These are phyloP conservation scores for Athelia sp. DNA, from an alignment of 1,284 basidiomycete species.

Conservation along the genomic window DNA sequence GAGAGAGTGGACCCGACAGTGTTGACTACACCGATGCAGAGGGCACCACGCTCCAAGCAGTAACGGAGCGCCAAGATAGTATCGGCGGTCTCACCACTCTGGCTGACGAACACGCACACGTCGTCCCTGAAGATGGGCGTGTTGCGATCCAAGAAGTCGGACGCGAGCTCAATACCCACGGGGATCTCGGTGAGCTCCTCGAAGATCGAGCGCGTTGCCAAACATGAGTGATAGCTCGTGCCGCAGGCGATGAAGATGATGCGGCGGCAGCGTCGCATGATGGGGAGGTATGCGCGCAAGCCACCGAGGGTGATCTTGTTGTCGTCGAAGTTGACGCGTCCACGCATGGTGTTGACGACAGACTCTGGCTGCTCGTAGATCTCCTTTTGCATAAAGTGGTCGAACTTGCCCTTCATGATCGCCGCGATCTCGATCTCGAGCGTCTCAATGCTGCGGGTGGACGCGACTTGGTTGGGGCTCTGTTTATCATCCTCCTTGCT, in stretches of 20 bases:
- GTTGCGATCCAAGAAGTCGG: slow-evolving; percentile 98
- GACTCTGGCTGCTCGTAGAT: slow-evolving; percentile 99
- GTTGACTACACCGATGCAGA: slow-evolving; percentile 97
- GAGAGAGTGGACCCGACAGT: slow-evolving; percentile 98
- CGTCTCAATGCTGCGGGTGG: slow-evolving; percentile 96
- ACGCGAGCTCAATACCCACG: slow-evolving; percentile 94
- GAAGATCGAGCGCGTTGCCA: slow-evolving; percentile 98
- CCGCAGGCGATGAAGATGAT: slow-evolving; percentile 98
- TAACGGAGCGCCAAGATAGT: slow-evolving; percentile 96
- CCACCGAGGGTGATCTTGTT: slow-evolving; percentile 93
- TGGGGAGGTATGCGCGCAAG: slow-evolving; percentile 90
- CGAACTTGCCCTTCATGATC: slow-evolving; percentile 99
- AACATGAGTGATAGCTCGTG: slow-evolving; percentile 95
- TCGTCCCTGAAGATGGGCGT: slow-evolving; percentile 99
- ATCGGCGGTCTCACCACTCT: slow-evolving; percentile 98
- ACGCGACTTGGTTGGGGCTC: slow-evolving; percentile 52
- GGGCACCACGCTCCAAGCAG: slow-evolving; percentile 93
- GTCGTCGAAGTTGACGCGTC: slow-evolving; percentile 97
- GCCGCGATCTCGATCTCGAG: slow-evolving; percentile 98
- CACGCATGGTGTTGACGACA: slow-evolving; percentile 99
- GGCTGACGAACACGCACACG: slow-evolving; percentile 94
- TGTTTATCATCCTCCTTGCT: slow-evolving; percentile 71
- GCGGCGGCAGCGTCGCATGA: slow-evolving; percentile 91
- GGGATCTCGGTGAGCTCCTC: slow-evolving; percentile 99
- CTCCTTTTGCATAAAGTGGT: slow-evolving; percentile 99